Evolutionary conservation across 1,284 basidiomycete species (phyloP).

Genomic region (Trametes polyzona): DNA sequence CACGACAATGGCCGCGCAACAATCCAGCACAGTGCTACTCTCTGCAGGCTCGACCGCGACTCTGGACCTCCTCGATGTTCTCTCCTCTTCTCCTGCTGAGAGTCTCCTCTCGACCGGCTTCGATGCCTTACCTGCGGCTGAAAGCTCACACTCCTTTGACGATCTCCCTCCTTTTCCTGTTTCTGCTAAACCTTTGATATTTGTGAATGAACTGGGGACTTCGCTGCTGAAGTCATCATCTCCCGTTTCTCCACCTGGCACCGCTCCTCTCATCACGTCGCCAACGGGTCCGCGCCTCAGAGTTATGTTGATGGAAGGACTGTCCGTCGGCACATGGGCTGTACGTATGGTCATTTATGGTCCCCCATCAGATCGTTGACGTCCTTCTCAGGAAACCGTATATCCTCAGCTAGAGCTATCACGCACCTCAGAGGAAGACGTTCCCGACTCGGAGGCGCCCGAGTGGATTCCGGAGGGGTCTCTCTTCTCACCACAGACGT

Average conservation of each 20-base stretch:
- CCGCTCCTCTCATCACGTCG: conserved; percentile 39
- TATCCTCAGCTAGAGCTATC: conserved; percentile 42
- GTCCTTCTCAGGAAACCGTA: conserved; percentile 35
- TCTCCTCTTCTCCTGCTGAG: conserved; percentile 27
- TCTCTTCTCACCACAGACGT: conserved; percentile 46
- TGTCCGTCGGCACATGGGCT: conserved; percentile 55
- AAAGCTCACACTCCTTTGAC: conserved; percentile 32
- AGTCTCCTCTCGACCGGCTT: conserved; percentile 34
- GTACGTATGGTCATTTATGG: conserved; percentile 40
- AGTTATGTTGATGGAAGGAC: conserved; percentile 51
- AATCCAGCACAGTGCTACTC: not conserved
- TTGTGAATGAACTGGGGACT: conserved; percentile 28
- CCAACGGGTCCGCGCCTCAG: conserved; percentile 59
- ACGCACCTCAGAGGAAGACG: conserved; percentile 45
- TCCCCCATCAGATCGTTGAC: conserved; percentile 6
- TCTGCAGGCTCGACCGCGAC: conserved; percentile 20
- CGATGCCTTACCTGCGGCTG: conserved; percentile 33
- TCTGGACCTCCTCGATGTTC: conserved; percentile 30
- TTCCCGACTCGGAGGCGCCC: conserved; percentile 7
- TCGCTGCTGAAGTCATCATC: conserved; percentile 18
- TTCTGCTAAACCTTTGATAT: conserved; percentile 17
- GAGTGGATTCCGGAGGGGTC: conserved; percentile 59
- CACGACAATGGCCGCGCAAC: conserved; percentile 5
- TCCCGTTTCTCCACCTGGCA: not conserved
- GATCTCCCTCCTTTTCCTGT: conserved; percentile 38